phyloP scores from a whole-genome alignment of 805 yeast genomes.

The Candida ulmi region DNA sequence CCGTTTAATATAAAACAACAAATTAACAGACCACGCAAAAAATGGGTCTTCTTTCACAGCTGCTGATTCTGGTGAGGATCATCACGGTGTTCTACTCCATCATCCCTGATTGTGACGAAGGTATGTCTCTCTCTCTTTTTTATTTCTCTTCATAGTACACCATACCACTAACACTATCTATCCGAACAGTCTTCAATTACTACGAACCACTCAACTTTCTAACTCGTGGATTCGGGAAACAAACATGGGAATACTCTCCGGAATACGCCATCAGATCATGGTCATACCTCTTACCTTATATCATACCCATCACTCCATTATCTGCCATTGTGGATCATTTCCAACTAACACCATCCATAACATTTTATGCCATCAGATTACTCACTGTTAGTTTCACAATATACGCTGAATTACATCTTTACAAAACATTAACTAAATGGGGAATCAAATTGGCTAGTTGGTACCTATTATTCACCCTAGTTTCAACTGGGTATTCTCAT shows the following conservation, averaged over 20 bases:
- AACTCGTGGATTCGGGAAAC: conserved; percentile 79
- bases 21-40: no score
- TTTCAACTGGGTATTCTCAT: conserved; percentile 82
- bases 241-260: conserved; percentile 97
- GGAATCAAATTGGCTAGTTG: conserved; percentile 35
- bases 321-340: conserved; percentile 9
- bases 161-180: background rate
- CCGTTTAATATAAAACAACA: no score
- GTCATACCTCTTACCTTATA: conserved; percentile 55
- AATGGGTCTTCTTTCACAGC: conserved; percentile 1
- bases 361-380: conserved; percentile 51
- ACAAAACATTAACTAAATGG: conserved; percentile 30
- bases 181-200: conserved; percentile 57
- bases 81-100: conserved; percentile 52
- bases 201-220: conserved; percentile 90
- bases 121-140: conserved; percentile 15
- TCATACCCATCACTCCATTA: conserved; percentile 20
- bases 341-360: conserved; percentile 17
- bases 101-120: conserved; percentile 89
- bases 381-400: conserved; percentile 36
- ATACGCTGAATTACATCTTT: conserved; percentile 49
- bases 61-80: conserved; percentile 23
- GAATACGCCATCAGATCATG: conserved; percentile 83
- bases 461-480: conserved; percentile 56
- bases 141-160: background rate